A percentile compares a stretch with the other conserved stretches of the same genome.
phyloP scores from a whole-genome alignment of 495 filamentous ascomycete genomes.

The Hypoxylon trugodes region DNA sequence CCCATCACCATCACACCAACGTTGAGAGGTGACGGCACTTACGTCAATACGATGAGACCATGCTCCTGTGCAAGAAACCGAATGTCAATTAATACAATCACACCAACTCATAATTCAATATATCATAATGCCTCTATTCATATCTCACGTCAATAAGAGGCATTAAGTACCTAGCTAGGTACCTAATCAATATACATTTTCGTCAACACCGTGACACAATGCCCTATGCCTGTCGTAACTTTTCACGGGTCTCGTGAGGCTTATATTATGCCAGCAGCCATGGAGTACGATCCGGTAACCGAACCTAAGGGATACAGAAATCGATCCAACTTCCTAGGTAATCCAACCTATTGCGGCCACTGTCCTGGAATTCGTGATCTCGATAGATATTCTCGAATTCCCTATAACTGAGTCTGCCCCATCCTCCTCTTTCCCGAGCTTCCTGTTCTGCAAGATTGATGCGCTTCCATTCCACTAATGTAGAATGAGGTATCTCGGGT shows the following conservation, averaged over 20 bases:
- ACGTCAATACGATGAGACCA: too few relatives aligned
- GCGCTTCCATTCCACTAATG: conserved; percentile 59
- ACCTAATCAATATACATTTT: conserved; percentile 1
- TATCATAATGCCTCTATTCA: too few relatives aligned
- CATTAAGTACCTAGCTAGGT: too few relatives aligned
- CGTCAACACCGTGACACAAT: neutral
- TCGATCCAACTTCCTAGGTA: conserved; percentile 89
- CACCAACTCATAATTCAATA: too few relatives aligned
- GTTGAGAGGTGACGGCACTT: too few relatives aligned
- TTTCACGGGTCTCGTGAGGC: neutral
- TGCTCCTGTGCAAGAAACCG: too few relatives aligned
- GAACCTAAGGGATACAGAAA: conserved; percentile 65
- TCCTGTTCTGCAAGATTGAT: conserved; percentile 72
- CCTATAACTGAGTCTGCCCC: conserved; percentile 71
- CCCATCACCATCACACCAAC: too few relatives aligned
- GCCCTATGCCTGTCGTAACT: too few relatives aligned
- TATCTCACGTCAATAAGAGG: too few relatives aligned
- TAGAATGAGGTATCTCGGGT: conserved; percentile 38
- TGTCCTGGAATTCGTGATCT: conserved; percentile 61
- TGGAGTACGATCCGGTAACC: neutral
- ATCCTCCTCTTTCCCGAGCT: conserved; percentile 72
- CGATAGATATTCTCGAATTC: conserved; percentile 80
- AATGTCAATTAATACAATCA: too few relatives aligned
- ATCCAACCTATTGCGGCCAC: conserved; percentile 63
- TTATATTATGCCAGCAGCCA: too few relatives aligned